Base-by-base conservation (phyloP, 371 early-diverging fungal species). In the Mucor racemosus region DNA sequence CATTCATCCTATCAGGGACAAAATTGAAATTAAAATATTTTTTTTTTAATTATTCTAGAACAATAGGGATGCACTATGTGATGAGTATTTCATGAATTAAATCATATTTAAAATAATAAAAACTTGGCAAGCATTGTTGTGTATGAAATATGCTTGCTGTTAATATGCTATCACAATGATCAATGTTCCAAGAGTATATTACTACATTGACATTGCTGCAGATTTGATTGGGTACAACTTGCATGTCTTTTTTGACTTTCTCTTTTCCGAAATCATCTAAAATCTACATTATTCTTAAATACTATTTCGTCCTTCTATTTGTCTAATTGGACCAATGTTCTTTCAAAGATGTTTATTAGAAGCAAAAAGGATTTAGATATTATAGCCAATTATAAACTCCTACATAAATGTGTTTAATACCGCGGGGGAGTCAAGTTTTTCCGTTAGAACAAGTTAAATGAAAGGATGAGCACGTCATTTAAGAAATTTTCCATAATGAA, bases 391-490 rank as follows among this genome's bases (percentile, higher is more conserved):
- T 50, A 7, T 50, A 21, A 50, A 50, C 50, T 50, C 50, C 50
- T 50, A 50, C 26, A 21, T 21, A 19, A 50, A 21, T 50, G 50
- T 39, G 53, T 26, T 19, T 36, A 62, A 54, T 50, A 50, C 63
- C 63, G 63, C 63, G 63, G 57, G 38, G 53, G 38, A 3, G 36
- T 35, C 57, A 62, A 11, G 57, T 70, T 57, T 58, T 58, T 48
- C 58, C 62, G 62, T 38, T 48, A 56, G 38, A 53, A 58, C 60
- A 60, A 58, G 58, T 64, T 38, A 56, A 42, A 50, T 69, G 41
- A 17, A 40, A 48, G 61, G 35, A 55, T 40, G 61, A 67, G 60
- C 67, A 65, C 69, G 65, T 70, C 65, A 64, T 48, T 64, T 58
- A 14, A 42, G 40, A 17, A 17, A n/a, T 38, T 56, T 33, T 31